Evolutionary conservation across 768 basidiomycete species (phyloP).

Genomic region (Fistulinella prunicolor): DNA sequence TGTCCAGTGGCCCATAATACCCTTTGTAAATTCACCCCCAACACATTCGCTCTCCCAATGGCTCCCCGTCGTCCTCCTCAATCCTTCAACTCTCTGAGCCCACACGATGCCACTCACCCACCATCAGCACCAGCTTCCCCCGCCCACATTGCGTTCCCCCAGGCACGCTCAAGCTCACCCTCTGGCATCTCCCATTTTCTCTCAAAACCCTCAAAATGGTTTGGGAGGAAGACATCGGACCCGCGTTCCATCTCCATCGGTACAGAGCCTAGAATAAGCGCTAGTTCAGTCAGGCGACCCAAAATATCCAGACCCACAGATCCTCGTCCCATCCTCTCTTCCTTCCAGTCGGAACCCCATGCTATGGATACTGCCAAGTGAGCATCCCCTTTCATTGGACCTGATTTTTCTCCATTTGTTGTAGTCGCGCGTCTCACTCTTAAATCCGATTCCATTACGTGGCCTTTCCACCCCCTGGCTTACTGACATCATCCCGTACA

Average conservation of each 20-base stretch:
- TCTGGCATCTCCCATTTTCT: slow-evolving; percentile 63
- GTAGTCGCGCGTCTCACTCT: slow-evolving; percentile 3
- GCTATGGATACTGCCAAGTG: slow-evolving; percentile 51
- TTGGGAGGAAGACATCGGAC: slow-evolving; percentile 55
- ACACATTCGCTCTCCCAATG: slow-evolving; percentile 36
- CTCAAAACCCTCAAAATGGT: slow-evolving; percentile 71
- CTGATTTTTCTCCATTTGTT: not conserved
- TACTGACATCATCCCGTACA: slow-evolving; percentile 32
- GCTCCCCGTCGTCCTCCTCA: slow-evolving; percentile 47
- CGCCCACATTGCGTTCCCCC: slow-evolving; percentile 38
- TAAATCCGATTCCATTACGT: slow-evolving; percentile 4
- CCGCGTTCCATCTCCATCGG: slow-evolving; percentile 42
- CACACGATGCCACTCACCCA: slow-evolving; percentile 29
- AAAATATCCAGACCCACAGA: slow-evolving; percentile 87
- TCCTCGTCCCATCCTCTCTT: slow-evolving; percentile 64
- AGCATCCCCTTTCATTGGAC: slow-evolving; percentile 22
- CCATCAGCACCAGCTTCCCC: slow-evolving; percentile 32
- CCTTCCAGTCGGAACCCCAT: slow-evolving; percentile 46
- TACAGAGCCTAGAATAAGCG: slow-evolving; percentile 49
- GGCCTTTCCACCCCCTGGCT: not conserved
- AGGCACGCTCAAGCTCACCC: slow-evolving; percentile 60
- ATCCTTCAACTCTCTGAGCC: slow-evolving; percentile 39
- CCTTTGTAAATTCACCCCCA: no score
- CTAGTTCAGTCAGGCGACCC: slow-evolving; percentile 54
- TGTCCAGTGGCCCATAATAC: no score